Evolutionary conservation across 2,329 filamentous ascomycete genomes (phyloP), one percentile per base, ranked within the genome.

Genomic region (Aspergillus brunneoviolaceus): DNA sequence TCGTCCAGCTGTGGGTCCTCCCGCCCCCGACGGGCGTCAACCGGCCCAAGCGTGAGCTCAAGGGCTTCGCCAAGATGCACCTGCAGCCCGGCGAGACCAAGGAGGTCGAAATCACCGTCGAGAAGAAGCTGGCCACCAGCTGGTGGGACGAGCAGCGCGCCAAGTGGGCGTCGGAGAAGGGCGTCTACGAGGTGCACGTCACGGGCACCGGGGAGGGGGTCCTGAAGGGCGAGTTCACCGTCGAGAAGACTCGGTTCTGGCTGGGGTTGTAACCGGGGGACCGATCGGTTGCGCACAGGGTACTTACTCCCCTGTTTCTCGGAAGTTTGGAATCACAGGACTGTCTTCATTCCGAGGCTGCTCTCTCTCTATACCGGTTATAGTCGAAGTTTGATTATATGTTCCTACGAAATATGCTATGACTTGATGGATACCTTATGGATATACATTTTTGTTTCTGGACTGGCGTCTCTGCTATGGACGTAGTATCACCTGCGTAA

Each of bases 111-210:
- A 79, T 92, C 7, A 75, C 78, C 4, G 70, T 77, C n/a, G 72
- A 84, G 61, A 84, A 84, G 68, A 90, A 89, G 75, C 87, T 89
- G 57, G 86, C 85, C 0, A 83, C 85, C 0, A 85, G 85, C 57
- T 92, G 87, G 76, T 92, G 87, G 81, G 87, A 91, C 65, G 89
- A 92, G 76, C 82, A 84, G 63, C 78, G 84, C 12, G 80, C 83
- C 58, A 79, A 85, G 67, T 92, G 88, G 88, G 82, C 84, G 21
- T 83, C 83, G 1, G 88, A 90, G 76, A 81, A 82, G 70, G 89
- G 88, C 31, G 78, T 79, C 51, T 91, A 91, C 70, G 82, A 83
- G 59, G 80, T 91, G 16, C 74, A 87, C 57, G 83, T 90, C 2
- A 88, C 76, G 5, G 75, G 84, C 60, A 89, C 84, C 39, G 80